Evolutionary conservation across 106 monocot species (phyloP).

Genomic region (Dendrobium huoshanense): DNA sequence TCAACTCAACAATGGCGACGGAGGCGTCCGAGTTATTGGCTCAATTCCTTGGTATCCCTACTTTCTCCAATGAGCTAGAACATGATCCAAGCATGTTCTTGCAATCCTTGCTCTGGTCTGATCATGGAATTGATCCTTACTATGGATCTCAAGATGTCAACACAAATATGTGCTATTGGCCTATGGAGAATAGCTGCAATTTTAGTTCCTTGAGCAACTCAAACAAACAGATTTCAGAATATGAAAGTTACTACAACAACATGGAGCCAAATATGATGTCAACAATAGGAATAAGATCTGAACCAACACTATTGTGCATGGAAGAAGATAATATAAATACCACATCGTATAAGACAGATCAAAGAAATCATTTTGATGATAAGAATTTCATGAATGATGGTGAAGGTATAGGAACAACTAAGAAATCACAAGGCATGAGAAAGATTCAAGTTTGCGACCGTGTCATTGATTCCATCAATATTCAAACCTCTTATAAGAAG

Average conservation of each 20-base stretch:
- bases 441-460: neutral
- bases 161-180: slow-evolving; percentile 16
- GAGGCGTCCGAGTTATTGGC: slow-evolving; percentile 41
- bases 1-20: slow-evolving; percentile 11
- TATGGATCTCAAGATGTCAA: slow-evolving; percentile 1
- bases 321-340: neutral
- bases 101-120: slow-evolving; percentile 30
- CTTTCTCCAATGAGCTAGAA: slow-evolving; percentile 16
- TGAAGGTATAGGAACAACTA: neutral
- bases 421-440: slow-evolving; percentile 3
- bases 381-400: neutral
- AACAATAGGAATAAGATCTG: slow-evolving; percentile 4
- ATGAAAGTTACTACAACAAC: slow-evolving; percentile 11
- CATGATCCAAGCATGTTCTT: slow-evolving; percentile 9
- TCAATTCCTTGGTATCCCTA: slow-evolving; percentile 21
- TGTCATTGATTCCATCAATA: neutral
- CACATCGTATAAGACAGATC: neutral
- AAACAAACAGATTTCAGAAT: neutral
- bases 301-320: neutral
- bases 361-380: neutral
- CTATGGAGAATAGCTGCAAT: slow-evolving; percentile 16
- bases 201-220: neutral
- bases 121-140: slow-evolving; percentile 17
- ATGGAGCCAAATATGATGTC: slow-evolving; percentile 7
- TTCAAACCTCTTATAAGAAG: slow-evolving; percentile 12